Evolutionary conservation across 2,329 filamentous ascomycete species (phyloP), one percentile per base, ranked within the genome.

Genomic region (Clonostachys byssicola): DNA sequence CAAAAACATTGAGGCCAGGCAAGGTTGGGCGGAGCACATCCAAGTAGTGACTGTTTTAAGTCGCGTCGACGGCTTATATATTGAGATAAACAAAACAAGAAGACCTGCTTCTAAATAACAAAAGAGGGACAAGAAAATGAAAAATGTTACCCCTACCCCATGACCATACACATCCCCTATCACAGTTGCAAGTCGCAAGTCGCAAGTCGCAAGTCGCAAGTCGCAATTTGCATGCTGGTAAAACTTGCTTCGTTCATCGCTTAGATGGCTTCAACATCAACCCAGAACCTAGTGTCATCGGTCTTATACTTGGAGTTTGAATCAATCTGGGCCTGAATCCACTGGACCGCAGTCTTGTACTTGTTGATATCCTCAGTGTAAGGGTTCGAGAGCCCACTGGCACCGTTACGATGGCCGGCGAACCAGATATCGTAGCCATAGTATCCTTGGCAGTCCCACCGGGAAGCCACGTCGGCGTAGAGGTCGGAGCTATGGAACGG

Each of bases 181-280:
- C 23, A 10, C 23, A 30, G 23, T 9, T 8, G 23, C 2, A 30
- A 30, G 18, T 4, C 18, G 18, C 4, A 20, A 20, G 5, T n/a
- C n/a, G n/a, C n/a, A n/a, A 20, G 18, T 5, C 4, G 18, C 4
- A 20, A 30, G 23, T 9, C 8, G 23, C 2, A 30, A 30, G 9
- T 23, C 6, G 7, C 23, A 8, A 23, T 8, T 23, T 23, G 6
- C 23, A 8, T 23, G 23, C 23, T 23, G 7, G 23, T 23, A 7
- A 23, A 23, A 23, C 7, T 10, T 30, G 23, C 23, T 9, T 10
- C 23, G 9, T 30, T 30, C 9, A 30, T 30, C 9, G 16, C 41
- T 53, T 42, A 58, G 47, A 36, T 61, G 45, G 52, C 47, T 23
- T 49, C 43, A 17, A 52, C 51, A 30, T 52, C 44, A 14, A 52